Evolutionary conservation across 352 stramenopile species (phyloP).

Genomic region (Pythium periplocum): DNA sequence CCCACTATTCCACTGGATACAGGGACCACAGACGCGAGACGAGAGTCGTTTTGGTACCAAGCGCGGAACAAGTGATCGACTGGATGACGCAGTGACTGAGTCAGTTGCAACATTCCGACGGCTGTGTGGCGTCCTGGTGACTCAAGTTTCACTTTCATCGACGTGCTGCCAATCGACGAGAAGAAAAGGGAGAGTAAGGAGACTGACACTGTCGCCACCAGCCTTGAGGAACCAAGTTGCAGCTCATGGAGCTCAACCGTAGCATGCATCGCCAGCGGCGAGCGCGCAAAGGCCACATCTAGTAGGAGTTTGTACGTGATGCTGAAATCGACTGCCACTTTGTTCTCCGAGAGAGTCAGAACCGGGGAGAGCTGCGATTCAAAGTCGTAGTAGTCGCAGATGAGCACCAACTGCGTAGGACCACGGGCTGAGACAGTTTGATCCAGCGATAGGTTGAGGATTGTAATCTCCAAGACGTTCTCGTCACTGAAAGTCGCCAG

Average conservation of each 20-base stretch:
- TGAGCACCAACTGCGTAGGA: slow-evolving; percentile 11
- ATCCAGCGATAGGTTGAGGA: slow-evolving; percentile 8
- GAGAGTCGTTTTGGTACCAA: neutral
- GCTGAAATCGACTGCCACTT: slow-evolving; percentile 18
- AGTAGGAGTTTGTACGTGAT: slow-evolving; percentile 28
- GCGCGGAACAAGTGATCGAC: slow-evolving; percentile 12
- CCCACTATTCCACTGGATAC: no score
- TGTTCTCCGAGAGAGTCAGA: slow-evolving; percentile 2
- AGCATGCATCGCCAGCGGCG: slow-evolving; percentile 7
- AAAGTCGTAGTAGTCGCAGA: slow-evolving; percentile 43
- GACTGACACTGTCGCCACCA: neutral
- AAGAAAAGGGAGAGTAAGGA: slow-evolving; percentile 19
- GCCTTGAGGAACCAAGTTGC: neutral
- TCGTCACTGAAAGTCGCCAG: neutral
- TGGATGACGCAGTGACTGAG: slow-evolving; percentile 5
- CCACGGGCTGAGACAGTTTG: neutral
- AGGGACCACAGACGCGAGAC: no score
- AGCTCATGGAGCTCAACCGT: slow-evolving; percentile 25
- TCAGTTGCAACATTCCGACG: slow-evolving; percentile 10
- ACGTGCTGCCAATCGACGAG: slow-evolving; percentile 4
- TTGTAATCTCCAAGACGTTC: slow-evolving; percentile 16
- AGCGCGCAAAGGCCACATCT: slow-evolving; percentile 20
- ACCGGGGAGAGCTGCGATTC: slow-evolving; percentile 31
- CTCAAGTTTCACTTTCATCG: slow-evolving; percentile 11
- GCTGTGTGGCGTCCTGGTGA: slow-evolving; percentile 9